These are phyloP conservation scores for Pseudomonodictys pantanalensis DNA, from an alignment of 495 filamentous ascomycete species.

Conservation along the genomic window DNA sequence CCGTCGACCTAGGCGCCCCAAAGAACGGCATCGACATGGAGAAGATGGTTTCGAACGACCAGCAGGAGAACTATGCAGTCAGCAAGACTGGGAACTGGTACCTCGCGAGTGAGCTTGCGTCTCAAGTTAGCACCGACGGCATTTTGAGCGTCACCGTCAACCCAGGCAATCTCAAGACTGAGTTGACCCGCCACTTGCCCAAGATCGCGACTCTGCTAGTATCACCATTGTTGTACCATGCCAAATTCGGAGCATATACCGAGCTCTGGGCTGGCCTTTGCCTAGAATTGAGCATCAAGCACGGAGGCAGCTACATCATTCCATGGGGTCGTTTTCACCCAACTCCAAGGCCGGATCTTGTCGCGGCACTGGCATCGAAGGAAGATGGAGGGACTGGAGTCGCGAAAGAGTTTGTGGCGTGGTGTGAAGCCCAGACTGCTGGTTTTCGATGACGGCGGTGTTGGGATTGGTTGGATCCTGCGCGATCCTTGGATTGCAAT, in stretches of 20 bases:
- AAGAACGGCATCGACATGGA: neutral
- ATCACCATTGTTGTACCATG: neutral
- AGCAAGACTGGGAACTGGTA: constrained; percentile 33
- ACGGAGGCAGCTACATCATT: neutral
- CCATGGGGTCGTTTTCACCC: neutral
- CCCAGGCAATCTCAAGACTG: neutral
- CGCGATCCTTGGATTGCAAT: no score
- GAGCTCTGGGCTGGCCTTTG: neutral
- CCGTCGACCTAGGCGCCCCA: neutral
- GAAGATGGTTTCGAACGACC: neutral
- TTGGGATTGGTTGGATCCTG: no score
- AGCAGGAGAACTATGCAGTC: constrained; percentile 30
- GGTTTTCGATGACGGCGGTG: neutral
- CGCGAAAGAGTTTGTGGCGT: neutral
- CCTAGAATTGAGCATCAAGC: neutral
- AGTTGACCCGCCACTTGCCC: neutral
- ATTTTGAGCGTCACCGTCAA: neutral
- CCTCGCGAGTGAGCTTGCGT: constrained; percentile 30
- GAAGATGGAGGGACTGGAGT: neutral
- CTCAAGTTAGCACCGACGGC: neutral
- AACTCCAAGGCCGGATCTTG: neutral
- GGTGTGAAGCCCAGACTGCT: neutral
- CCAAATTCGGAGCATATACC: neutral
- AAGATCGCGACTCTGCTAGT: neutral
- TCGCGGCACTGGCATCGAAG: neutral